phyloP scores from a whole-genome alignment of 1,284 basidiomycete species.

The Naganishia sp. region DNA sequence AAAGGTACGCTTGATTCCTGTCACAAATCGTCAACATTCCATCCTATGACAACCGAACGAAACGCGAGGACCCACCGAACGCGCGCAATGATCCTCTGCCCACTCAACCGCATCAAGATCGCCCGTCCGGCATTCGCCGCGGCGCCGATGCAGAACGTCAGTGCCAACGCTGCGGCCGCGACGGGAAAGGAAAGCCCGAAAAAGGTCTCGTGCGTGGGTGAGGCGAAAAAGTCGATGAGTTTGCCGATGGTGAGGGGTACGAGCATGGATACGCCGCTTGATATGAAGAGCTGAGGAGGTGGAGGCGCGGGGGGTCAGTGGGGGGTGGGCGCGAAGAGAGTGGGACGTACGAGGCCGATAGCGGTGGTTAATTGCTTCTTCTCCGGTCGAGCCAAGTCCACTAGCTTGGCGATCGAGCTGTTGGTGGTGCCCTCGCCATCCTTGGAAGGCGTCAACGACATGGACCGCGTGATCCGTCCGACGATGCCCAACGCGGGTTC shows the following conservation, averaged over 20 bases:
- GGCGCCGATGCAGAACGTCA: constrained; percentile 84
- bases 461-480: not conserved
- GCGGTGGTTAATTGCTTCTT: constrained; percentile 70
- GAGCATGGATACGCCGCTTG: constrained; percentile 74
- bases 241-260: constrained; percentile 87
- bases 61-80: constrained; percentile 58
- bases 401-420: constrained; percentile 63
- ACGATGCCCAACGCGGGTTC: constrained; percentile 1
- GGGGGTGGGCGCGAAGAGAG: not conserved
- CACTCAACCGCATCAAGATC: constrained; percentile 83
- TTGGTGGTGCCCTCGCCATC: constrained; percentile 7
- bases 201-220: constrained; percentile 65
- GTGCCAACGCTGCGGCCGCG: constrained; percentile 72
- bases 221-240: constrained; percentile 86
- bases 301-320: not conserved
- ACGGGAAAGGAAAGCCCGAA: constrained; percentile 74
- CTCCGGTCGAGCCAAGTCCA: constrained; percentile 76
- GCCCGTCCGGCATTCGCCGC: constrained; percentile 83
- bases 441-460: constrained; percentile 10
- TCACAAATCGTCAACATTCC: not conserved
- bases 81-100: constrained; percentile 88
- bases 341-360: constrained; percentile 59
- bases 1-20: constrained; percentile 70
- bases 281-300: constrained; percentile 46
- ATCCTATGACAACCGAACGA: not conserved